Evolutionary conservation across 306 rosid genomes (phyloP), one percentile per base, ranked within the genome.

Genomic region (Inga leiocalycina): DNA sequence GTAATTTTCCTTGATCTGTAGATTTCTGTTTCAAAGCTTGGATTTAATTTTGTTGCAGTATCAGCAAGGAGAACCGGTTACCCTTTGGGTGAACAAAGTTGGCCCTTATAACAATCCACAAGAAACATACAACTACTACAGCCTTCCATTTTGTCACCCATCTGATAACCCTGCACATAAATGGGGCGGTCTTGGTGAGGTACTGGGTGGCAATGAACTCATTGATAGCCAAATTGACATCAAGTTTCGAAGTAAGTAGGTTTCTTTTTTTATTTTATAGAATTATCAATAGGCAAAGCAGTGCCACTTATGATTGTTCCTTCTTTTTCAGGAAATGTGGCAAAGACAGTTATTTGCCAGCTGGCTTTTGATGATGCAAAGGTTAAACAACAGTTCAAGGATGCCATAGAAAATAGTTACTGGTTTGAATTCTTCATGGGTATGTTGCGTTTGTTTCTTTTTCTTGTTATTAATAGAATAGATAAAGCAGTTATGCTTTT

Each of bases 171-270:
- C 94, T 84, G 90, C 85, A 49, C 99, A 96, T 90, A 96, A 96
- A 87, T 96, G 99, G 99, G 99, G 99, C 77, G 99, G 99, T 84
- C 99, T 96, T 69, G 99, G 99, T 77, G 99, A 96, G 87, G 99
- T 96, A 84, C 79, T 96, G 11, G 98, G 99, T 73, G 99, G 99
- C 86, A 96, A 96, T 77, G 99, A 96, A 71, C 97, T 96, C 79
- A 96, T 96, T 68, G 97, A 96, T 70, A 96, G 99, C 83, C 91
- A 85, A 86, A 82, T 94, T 79, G 97, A 89, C 75, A 94, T 96
- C 78, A 92, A 94, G 84, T 94, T 84, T 84, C 84, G 73, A 82
- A 89, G 99, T 91, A 88, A 39, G 94, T 80, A 16, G 67, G 68
- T 84, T 70, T 68, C 54, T 49, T 57, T 7, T 59, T 74, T 70